These are phyloP conservation scores for Wickerhamomyces sp. DNA, from an alignment of 1,139 yeast genomes.

Conservation along the genomic window DNA sequence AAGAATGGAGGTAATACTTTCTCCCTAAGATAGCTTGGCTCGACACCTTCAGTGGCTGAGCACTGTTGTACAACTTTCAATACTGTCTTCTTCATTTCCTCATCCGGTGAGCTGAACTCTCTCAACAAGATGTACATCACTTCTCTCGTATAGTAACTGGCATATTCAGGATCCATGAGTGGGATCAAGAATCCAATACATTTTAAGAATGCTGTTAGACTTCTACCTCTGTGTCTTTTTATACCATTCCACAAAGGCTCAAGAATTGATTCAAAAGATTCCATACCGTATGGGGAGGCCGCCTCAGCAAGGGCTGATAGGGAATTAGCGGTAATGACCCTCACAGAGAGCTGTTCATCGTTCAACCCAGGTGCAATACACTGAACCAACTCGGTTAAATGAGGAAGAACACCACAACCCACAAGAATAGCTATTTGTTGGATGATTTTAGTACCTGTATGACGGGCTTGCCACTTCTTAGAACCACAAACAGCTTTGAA, in stretches of 20 bases:
- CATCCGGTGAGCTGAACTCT: conserved; percentile 81
- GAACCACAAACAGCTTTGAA: conserved; percentile 77
- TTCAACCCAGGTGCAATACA: conserved; percentile 56
- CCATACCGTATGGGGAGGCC: conserved; percentile 88
- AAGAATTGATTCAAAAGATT: conserved; percentile 64
- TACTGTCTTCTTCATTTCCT: conserved; percentile 79
- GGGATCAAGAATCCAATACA: conserved; percentile 83
- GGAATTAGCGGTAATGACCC: conserved; percentile 68
- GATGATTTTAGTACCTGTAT: conserved; percentile 75
- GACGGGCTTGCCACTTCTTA: conserved; percentile 82
- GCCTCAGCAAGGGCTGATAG: conserved; percentile 76
- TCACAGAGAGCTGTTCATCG: conserved; percentile 67
- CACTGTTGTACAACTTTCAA: conserved; percentile 58
- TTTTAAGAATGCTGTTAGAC: conserved; percentile 69
- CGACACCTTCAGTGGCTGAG: conserved; percentile 46
- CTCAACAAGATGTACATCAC: conserved; percentile 61
- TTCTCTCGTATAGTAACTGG: conserved; percentile 73
- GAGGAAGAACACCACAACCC: conserved; percentile 78
- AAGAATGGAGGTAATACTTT: conserved; percentile 63
- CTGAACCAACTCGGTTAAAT: conserved; percentile 57
- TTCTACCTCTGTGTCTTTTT: conserved; percentile 69
- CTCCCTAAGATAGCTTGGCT: conserved; percentile 38
- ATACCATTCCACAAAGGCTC: conserved; percentile 84
- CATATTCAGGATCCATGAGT: conserved; percentile 79
- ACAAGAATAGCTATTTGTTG: conserved; percentile 68